Evolutionary conservation across 2,329 filamentous ascomycete genomes (phyloP).

Genomic region (Exophiala phaeomuriformis): DNA sequence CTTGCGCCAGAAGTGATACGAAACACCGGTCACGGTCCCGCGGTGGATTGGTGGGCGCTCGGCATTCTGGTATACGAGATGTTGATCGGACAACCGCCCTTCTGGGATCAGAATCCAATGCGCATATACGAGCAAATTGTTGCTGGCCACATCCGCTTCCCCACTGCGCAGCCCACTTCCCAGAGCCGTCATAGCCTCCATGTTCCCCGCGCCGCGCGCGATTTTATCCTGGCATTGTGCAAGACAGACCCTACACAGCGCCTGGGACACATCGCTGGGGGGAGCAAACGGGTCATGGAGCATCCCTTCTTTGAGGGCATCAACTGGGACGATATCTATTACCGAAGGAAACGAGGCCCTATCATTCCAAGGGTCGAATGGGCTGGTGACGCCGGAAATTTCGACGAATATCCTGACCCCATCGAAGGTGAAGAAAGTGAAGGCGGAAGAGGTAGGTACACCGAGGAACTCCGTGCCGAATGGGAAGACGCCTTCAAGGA

Average conservation of each 20-base stretch:
- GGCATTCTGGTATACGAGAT: constrained; percentile 63
- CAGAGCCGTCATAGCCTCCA: constrained; percentile 24
- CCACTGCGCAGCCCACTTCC: constrained; percentile 48
- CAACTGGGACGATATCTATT: constrained; percentile 57
- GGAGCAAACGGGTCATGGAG: constrained; percentile 51
- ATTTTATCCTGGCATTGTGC: constrained; percentile 56
- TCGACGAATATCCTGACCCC: constrained; percentile 56
- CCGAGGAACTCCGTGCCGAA: constrained; percentile 52
- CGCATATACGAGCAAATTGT: constrained; percentile 63
- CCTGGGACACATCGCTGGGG: constrained; percentile 56
- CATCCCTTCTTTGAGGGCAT: constrained; percentile 57
- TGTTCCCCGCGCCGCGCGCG: constrained; percentile 43
- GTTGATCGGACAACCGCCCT: constrained; percentile 59
- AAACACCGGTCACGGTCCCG: constrained; percentile 57
- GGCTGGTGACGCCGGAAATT: constrained; percentile 56
- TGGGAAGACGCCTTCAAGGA: constrained; percentile 56
- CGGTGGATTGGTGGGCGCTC: constrained; percentile 64
- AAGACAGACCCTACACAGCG: constrained; percentile 57
- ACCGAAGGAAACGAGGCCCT: constrained; percentile 52
- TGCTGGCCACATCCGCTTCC: constrained; percentile 55
- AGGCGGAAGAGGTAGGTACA: constrained; percentile 40
- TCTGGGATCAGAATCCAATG: constrained; percentile 64
- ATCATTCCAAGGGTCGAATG: constrained; percentile 56
- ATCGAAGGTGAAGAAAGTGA: constrained; percentile 47
- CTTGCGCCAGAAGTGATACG: constrained; percentile 61